These are phyloP conservation scores for Salix purpurea DNA, from an alignment of 345 rosid species.

Conservation along the genomic window DNA sequence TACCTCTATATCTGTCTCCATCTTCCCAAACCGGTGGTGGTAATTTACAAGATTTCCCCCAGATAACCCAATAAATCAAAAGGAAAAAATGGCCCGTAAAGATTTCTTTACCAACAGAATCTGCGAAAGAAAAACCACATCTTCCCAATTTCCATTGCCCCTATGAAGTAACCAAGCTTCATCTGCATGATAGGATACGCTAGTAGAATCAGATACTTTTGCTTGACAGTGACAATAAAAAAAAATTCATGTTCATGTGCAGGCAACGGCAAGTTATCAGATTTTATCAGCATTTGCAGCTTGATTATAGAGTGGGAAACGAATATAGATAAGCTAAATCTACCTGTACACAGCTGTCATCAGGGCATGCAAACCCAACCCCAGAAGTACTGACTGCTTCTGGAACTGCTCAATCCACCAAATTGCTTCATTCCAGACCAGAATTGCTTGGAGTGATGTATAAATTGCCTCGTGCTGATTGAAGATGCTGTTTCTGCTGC, in stretches of 20 bases:
- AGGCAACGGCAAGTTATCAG: not conserved
- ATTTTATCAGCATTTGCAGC: not conserved
- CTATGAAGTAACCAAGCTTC: slow-evolving; percentile 31
- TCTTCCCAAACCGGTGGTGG: slow-evolving; percentile 44
- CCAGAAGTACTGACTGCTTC: slow-evolving; percentile 45
- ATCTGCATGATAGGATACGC: slow-evolving; percentile 30
- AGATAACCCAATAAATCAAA: slow-evolving; percentile 9
- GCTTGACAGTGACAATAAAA: not conserved
- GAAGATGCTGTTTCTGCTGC: slow-evolving; percentile 58
- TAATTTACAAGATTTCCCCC: slow-evolving; percentile 53
- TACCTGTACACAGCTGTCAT: slow-evolving; percentile 78
- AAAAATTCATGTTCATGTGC: not conserved
- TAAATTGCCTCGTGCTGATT: slow-evolving; percentile 54
- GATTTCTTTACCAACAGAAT: slow-evolving; percentile 19
- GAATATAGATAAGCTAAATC: not conserved
- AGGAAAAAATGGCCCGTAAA: slow-evolving; percentile 2
- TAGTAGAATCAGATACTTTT: not conserved
- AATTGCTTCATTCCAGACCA: slow-evolving; percentile 55
- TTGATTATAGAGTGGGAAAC: not conserved
- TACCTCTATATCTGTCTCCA: slow-evolving; percentile 54
- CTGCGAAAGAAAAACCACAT: slow-evolving; percentile 17
- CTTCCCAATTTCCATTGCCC: slow-evolving; percentile 22
- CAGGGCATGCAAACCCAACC: slow-evolving; percentile 51
- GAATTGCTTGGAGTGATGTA: slow-evolving; percentile 55
- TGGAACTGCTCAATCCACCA: slow-evolving; percentile 41